A percentile compares a stretch with the other conserved stretches of the same genome.
Evolutionary conservation across 257 asterid genomes (phyloP).

Genomic region (Nemophila menziesii): DNA sequence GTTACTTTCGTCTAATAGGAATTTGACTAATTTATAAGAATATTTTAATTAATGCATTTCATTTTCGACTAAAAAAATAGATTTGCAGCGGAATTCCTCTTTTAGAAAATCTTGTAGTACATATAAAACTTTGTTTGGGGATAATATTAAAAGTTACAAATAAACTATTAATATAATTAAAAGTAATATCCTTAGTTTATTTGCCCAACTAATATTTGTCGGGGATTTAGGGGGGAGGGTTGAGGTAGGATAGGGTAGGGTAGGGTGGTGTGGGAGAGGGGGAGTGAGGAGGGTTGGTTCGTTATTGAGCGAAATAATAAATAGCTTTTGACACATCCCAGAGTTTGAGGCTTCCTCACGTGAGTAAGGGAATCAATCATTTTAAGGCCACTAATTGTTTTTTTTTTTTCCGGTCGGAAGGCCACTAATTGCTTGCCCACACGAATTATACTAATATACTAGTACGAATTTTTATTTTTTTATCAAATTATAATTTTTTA

Average conservation of each 20-base stretch:
- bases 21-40: too few species aligned
- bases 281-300: neutral
- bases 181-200: neutral
- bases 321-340: slow-evolving; percentile 29
- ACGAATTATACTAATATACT: too few species aligned
- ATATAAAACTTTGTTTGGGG: too few species aligned
- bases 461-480: neutral
- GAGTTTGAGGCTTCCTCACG: slow-evolving; percentile 33
- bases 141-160: too few species aligned
- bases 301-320: slow-evolving; percentile 5
- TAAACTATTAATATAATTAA: neutral
- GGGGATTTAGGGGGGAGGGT: slow-evolving; percentile 1
- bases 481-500: neutral
- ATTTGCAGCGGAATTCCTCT: too few species aligned
- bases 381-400: slow-evolving; percentile 6
- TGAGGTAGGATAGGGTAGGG: too few species aligned
- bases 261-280: too few species aligned
- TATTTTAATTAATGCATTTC: too few species aligned
- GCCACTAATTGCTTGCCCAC: slow-evolving; percentile 11
- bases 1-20: too few species aligned
- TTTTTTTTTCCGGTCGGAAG: too few species aligned
- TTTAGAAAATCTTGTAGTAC: too few species aligned
- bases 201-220: neutral
- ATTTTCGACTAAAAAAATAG: too few species aligned
- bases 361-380: slow-evolving; percentile 15